Evolutionary conservation across 768 basidiomycete genomes (phyloP), one percentile per base, ranked within the genome.

Genomic region (Termitomyces titanicus): DNA sequence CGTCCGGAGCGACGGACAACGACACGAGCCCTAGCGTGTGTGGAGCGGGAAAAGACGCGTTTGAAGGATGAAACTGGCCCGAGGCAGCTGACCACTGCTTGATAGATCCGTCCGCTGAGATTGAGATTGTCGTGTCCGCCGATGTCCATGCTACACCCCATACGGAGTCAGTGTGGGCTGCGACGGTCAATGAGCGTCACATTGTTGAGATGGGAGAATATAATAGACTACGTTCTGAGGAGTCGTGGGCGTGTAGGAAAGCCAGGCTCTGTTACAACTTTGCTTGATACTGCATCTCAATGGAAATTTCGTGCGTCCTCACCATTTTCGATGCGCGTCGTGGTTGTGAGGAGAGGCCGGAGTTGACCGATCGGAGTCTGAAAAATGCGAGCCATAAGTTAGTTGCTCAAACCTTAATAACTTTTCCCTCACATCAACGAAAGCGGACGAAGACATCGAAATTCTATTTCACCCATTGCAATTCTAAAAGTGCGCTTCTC

Each of bases 391-490:
- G 5, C 63, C 68, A 70, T 70, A 70, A 64, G 69, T 54, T 53
- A 35, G 31, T 27, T 45, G 49, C 29, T 39, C 59, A 70, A 86
- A 83, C 78, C 75, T 74, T 77, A 79, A n/a, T n/a, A n/a, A n/a
- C 74, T 79, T 75, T 79, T 78, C 74, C 72, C 68, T 81, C 70
- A 82, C 89, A 92, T 93, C 89, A 85, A 93, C 91, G 90, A 93
- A 74, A 88, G 91, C 89, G 90, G 86, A 93, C 81, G 91, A 92
- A 84, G 90, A 91, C 89, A 88, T 86, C 83, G 65, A 67, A 64
- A 67, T 57, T 48, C 61, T 66, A 64, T 67, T 63, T 63, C 63
- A 65, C 63, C 57, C 44, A 58, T 56, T 58, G 66, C 66, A 65
- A 71, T 66, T 61, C 60, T 63, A 76, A 76, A 80, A 79, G 74